Evolutionary conservation across 75 land plant genomes (phyloP).

Genomic region (Ceratopteris richardii): DNA sequence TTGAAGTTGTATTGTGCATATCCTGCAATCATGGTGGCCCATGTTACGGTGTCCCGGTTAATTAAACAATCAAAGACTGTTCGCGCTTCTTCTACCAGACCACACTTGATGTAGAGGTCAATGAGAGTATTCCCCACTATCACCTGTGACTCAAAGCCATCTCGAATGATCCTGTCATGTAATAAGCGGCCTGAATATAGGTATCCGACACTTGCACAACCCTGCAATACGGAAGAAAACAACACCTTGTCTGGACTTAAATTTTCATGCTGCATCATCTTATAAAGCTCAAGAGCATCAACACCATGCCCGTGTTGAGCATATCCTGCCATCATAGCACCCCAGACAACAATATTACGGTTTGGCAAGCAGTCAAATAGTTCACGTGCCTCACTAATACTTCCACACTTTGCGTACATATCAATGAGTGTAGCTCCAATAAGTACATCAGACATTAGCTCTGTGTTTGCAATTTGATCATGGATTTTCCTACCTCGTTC

Average conservation of each 20-base stretch:
- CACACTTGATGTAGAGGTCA: constrained; percentile 56
- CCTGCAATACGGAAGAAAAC: constrained; percentile 2
- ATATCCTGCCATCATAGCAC: constrained; percentile 24
- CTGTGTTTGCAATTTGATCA: constrained; percentile 10
- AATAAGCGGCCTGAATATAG: neutral
- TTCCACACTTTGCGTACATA: constrained; percentile 28
- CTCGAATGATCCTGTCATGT: constrained; percentile 20
- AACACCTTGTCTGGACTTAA: neutral
- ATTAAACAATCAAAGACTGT: constrained; percentile 37
- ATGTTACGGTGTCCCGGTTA: constrained; percentile 44
- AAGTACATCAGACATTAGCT: constrained; percentile 10
- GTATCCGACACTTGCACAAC: neutral
- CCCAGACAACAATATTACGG: constrained; percentile 17
- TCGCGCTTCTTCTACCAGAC: constrained; percentile 31
- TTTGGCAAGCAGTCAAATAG: constrained; percentile 9
- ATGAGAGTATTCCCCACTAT: constrained; percentile 47
- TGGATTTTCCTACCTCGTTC: constrained; percentile 27
- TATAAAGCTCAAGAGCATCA: constrained; percentile 10
- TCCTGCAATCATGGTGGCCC: constrained; percentile 67
- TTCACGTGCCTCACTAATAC: constrained; percentile 10
- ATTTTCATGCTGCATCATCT: constrained; percentile 5
- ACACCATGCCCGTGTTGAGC: constrained; percentile 9
- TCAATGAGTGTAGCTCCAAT: constrained; percentile 16
- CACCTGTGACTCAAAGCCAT: constrained; percentile 26
- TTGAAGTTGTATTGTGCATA: constrained; percentile 43